Evolutionary conservation across 1,284 basidiomycete species (phyloP).

Genomic region (Cutaneotrichosporon cutaneum): DNA sequence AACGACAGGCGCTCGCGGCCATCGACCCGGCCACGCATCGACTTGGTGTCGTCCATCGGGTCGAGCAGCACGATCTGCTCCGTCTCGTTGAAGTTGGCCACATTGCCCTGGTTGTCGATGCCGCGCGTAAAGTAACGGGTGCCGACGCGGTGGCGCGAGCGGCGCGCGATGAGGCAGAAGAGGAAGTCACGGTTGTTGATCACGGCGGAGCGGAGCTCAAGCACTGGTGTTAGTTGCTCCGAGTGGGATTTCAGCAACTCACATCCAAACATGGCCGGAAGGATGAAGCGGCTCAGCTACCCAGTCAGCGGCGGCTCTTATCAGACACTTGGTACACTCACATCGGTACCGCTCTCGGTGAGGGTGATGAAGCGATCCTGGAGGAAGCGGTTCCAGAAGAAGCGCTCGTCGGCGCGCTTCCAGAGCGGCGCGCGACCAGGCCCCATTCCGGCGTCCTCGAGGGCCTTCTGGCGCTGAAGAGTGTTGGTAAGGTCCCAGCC

Average conservation of each 20-base stretch:
- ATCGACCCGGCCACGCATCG: conserved; percentile 50
- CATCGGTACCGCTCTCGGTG: conserved; percentile 48
- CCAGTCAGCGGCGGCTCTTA: neutral
- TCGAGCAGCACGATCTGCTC: conserved; percentile 86
- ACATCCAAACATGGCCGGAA: conserved; percentile 92
- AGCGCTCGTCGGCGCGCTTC: conserved; percentile 81
- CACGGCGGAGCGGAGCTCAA: conserved; percentile 76
- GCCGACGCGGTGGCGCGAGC: conserved; percentile 89
- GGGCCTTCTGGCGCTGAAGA: conserved; percentile 75
- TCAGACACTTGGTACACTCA: conserved; percentile 26
- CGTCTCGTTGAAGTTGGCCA: conserved; percentile 89
- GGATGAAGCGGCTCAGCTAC: conserved; percentile 80
- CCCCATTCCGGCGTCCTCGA: conserved; percentile 67
- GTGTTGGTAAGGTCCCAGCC: conserved; percentile 85
- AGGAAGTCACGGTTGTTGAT: conserved; percentile 79
- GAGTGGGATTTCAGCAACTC: conserved; percentile 35
- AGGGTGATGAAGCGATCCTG: conserved; percentile 51
- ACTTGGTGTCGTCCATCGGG: conserved; percentile 54
- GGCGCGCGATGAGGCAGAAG: conserved; percentile 84
- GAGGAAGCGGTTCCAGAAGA: conserved; percentile 94
- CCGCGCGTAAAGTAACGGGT: conserved; percentile 97
- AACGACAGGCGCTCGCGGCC: conserved; percentile 65
- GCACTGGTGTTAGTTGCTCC: conserved; percentile 60
- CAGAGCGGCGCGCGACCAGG: conserved; percentile 46
- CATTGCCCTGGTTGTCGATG: conserved; percentile 66